Percentiles rank a stretch among this genome's conserved stretches.
These are phyloP conservation scores for Ophiocytium majus DNA, from an alignment of 352 stramenopile genomes.

Conservation along the genomic window DNA sequence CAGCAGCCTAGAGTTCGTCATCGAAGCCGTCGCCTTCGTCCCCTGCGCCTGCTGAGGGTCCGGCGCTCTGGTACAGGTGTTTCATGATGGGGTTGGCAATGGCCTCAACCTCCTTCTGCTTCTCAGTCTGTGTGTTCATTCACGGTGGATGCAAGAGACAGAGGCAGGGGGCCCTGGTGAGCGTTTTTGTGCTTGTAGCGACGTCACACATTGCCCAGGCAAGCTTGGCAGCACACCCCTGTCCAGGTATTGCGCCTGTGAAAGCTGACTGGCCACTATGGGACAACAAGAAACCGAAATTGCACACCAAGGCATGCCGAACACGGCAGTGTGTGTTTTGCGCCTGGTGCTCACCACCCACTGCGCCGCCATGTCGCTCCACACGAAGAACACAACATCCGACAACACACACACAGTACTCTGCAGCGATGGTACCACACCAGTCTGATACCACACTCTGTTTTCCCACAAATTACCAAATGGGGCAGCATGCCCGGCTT, in stretches of 20 bases:
- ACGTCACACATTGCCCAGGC: neutral
- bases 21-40: neutral
- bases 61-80: conserved; percentile 88
- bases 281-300: neutral
- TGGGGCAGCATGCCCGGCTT: too few relatives aligned
- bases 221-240: neutral
- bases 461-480: too few relatives aligned
- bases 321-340: too few relatives aligned
- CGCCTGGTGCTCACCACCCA: too few relatives aligned
- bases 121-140: conserved; percentile 54
- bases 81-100: conserved; percentile 97
- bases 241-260: neutral
- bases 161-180: neutral
- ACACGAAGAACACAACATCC: too few relatives aligned
- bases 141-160: neutral
- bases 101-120: conserved; percentile 99
- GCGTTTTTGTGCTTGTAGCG: neutral
- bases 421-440: too few relatives aligned
- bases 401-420: too few relatives aligned
- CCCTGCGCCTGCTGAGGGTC: conserved; percentile 63
- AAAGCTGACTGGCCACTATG: neutral
- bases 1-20: neutral
- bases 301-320: neutral
- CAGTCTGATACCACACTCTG: too few relatives aligned
- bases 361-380: too few relatives aligned